Base-by-base conservation (phyloP, 371 early-diverging fungal genomes). In the Mucor ambiguus region DNA sequence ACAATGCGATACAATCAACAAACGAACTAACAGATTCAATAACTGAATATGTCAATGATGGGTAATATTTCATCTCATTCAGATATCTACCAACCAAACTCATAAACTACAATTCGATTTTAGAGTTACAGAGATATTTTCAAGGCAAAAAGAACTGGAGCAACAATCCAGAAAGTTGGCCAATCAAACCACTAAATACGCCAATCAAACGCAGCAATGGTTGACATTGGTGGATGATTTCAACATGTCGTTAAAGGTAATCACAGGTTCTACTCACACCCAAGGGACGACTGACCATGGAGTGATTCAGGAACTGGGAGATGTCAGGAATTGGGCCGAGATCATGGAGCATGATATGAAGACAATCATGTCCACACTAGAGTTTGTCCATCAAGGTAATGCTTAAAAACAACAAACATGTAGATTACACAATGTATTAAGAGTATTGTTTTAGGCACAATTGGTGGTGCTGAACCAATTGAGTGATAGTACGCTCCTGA, bases 291-390 rank as follows among this genome's bases (percentile, higher is more conserved):
- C 26, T 46, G n/a, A 44, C 35, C 3, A 48, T 48, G 61, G 32
- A 14, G 35, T 24, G 16, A 33, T 43, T 44, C 68, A 90, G 87
- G 92, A 92, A 68, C 78, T 94, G 16, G 95, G 95, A 26, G 92
- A 93, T 72, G 88, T 93, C 16, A 83, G 87, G 58, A 90, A 91
- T 69, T 94, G 95, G 95, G 90, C 91, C 0, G 79, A 83, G 44
- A 87, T 89, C 10, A 76, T 76, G 76, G 76, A 76, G 43, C 54
- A 72, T 54, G 76, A 76, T 41, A 76, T 76, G 76, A 69, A 58
- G 44, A 60, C 63, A 8, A 54, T 76, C 16, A 76, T 76, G 76
- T 10, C 70, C 1, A 76, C 76, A 4, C 41, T 76, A 9, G 76
- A 76, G 41, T 69, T 68, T 61, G 76, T 72, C 16, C 73, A 76